phyloP scores from a whole-genome alignment of 352 stramenopile genomes.

The Phytophthora fragariaefolia region DNA sequence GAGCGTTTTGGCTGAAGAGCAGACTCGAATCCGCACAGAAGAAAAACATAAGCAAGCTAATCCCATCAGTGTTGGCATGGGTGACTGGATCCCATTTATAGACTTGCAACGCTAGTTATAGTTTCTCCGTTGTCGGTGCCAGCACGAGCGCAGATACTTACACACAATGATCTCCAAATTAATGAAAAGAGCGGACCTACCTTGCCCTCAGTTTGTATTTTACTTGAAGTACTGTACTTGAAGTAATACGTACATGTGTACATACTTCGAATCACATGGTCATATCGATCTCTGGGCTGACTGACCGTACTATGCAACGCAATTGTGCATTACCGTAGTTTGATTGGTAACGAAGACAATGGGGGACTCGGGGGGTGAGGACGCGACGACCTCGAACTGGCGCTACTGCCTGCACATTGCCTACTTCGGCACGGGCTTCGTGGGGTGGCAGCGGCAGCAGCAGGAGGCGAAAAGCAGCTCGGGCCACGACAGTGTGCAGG shows the following conservation, averaged over 20 bases:
- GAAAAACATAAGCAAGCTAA: not conserved
- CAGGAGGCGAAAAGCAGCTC: conserved; percentile 57
- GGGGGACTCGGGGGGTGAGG: conserved; percentile 7
- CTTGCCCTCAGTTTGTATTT: no score
- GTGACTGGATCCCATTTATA: not conserved
- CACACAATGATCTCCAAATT: no score
- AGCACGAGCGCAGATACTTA: not conserved
- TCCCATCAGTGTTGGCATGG: not conserved
- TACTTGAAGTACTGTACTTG: no score
- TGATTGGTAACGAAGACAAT: conserved; percentile 15
- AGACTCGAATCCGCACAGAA: not conserved
- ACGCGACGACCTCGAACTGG: conserved; percentile 31
- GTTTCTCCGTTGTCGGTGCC: not conserved
- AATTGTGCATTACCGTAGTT: no score
- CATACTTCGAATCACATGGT: no score
- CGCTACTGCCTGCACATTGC: conserved; percentile 79
- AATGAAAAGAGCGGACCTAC: no score
- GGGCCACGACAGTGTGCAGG: conserved; percentile 77
- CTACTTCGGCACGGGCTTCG: conserved; percentile 77
- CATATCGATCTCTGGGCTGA: no score
- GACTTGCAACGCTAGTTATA: not conserved
- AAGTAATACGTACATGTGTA: no score
- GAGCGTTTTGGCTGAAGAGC: not conserved
- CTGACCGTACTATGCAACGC: no score
- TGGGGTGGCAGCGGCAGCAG: conserved; percentile 86